Evolutionary conservation across 2,329 filamentous ascomycete genomes (phyloP), one percentile per base, ranked within the genome.

Genomic region (Pseudocercospora eumusae): DNA sequence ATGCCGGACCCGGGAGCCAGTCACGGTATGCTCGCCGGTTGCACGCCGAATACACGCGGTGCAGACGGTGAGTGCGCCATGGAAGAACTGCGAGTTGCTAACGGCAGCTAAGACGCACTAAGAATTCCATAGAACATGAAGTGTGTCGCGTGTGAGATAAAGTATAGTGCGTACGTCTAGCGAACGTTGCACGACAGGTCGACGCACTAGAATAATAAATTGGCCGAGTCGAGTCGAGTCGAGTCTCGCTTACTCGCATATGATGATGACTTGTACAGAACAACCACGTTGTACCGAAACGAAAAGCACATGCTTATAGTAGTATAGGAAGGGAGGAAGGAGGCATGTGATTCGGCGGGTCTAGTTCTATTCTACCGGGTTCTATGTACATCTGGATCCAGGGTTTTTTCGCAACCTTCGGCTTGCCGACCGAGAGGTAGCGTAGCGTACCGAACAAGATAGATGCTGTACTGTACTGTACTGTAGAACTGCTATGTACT

Each of bases 91-190:
- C 49, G 40, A 53, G 52, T 31, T 60, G 21, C 40, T 54, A 23
- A 47, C 42, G 36, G 55, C 55, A 57, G 36, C 55, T 57, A 57
- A 27, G 45, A 42, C 55, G 45, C 36, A 47, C 61, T 59, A 40
- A 40, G 9, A 2, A 62, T 36, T n/a, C n/a, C n/a, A n/a, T n/a
- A n/a, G n/a, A n/a, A 44, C 31, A 23, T 25, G 47, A 59, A 42
- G 31, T 62, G 31, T 62, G 60, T 55, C 60, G 60, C 36, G 50
- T 33, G 50, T 50, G 60, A 56, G 60, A 59, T 55, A 54, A 27
- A 58, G 56, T 59, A 59, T 62, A 54, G 60, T 57, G 60, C 60
- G 59, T 57, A 28, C 59, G n/a, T 45, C 55, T 57, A 57, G 55
- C 42, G 55, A 45, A 45, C 40, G 56, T 63, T 59, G 57, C 57